Evolutionary conservation across 75 land plant species (phyloP), one percentile per base, ranked within the genome.

Genomic region (Adiantum capillusveneris): DNA sequence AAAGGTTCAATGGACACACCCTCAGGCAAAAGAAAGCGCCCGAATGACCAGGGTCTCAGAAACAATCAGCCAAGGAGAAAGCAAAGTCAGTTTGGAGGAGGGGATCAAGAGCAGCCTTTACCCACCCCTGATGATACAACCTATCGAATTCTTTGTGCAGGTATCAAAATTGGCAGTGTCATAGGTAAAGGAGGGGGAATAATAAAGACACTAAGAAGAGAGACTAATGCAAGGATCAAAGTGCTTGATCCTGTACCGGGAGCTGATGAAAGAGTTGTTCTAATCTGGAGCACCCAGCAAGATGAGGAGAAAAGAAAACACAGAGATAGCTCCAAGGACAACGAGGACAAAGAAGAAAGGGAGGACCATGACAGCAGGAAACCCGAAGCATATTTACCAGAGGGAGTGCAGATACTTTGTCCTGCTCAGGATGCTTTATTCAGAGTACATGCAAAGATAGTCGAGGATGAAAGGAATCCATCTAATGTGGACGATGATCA

Each of bases 361-460:
- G 31, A 62, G 27, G 71, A 53, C 7, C 46, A 29, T 34, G 16
- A 22, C 22, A 46, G 3, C 22, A 46, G 25, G 24, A 53, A 27
- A 24, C 2, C 28, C 28, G 29, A 53, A 24, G 75, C 55, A 17
- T 61, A 70, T 9, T 53, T 29, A 53, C 37, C 37, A 34, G 37
- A 34, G 7, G 37, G 37, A 3, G 7, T 34, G 37, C 37, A 34
- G 37, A 34, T 34, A 34, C 53, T 83, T 45, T 80, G 68, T 42
- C 79, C 98, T 18, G 83, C 90, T 19, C 98, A 88, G 62, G 95
- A 88, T 73, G 98, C 98, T 29, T 74, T 94, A 7, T 88, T 94
- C 66, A 81, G 49, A 62, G 81, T 94, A 1, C 83, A 86, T 67
- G 97, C 82, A 1, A 68, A 77, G 64, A 76, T 88, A 57, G 54